A percentile compares a stretch with the other conserved stretches of the same genome.
phyloP scores from a whole-genome alignment of 73 alveolate species.

The Halteria grandinella region DNA sequence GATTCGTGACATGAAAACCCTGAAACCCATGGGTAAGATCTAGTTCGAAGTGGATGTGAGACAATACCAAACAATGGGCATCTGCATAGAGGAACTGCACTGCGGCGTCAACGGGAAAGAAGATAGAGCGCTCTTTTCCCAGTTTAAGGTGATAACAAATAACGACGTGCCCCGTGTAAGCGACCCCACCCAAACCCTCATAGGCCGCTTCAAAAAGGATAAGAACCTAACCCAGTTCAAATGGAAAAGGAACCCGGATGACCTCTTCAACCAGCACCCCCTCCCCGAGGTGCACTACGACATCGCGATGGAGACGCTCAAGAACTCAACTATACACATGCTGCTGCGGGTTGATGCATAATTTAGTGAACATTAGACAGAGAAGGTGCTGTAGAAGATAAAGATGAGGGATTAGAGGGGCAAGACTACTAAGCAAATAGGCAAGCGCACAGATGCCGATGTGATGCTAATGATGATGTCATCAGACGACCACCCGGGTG shows the following conservation, averaged over 20 bases:
- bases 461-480: neutral
- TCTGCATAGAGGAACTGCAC: neutral
- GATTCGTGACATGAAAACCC: neutral
- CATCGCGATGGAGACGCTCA: slow-evolving; percentile 8
- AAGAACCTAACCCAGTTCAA: slow-evolving; percentile 20
- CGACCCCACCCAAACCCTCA: slow-evolving; percentile 12
- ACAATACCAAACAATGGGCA: neutral
- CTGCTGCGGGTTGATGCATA: neutral
- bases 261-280: neutral
- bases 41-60: slow-evolving; percentile 4
- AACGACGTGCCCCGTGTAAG: slow-evolving; percentile 14
- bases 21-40: slow-evolving; percentile 9
- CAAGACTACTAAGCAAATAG: neutral
- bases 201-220: slow-evolving; percentile 27
- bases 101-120: slow-evolving; percentile 36
- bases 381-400: neutral
- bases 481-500: neutral
- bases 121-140: slow-evolving; percentile 11
- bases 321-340: neutral
- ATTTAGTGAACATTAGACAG: slow-evolving; percentile 6
- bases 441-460: neutral
- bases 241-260: slow-evolving; percentile 20
- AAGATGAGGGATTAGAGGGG: neutral
- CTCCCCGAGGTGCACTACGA: neutral
- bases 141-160: slow-evolving; percentile 6